Percentiles rank a stretch among this genome's conserved stretches.
phyloP scores from a whole-genome alignment of 768 basidiomycete species.

The Xanthoconium purpureum region DNA sequence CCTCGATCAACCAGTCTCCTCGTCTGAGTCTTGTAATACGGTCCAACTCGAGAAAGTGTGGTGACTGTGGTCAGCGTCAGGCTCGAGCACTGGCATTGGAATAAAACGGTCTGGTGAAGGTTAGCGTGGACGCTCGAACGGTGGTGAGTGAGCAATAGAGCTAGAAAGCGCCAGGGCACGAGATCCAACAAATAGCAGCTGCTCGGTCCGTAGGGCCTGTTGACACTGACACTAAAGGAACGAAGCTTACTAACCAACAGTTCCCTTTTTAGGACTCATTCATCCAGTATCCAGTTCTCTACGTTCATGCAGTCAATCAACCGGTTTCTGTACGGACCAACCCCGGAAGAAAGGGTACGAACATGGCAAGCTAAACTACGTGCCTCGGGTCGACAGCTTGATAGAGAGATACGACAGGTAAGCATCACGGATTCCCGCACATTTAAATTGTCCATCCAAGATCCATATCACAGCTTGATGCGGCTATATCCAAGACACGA shows the following conservation, averaged over 20 bases:
- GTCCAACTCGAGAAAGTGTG: no score
- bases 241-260: no score
- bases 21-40: slow-evolving; percentile 34
- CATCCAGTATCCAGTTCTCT: slow-evolving; percentile 1
- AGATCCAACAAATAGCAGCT: no score
- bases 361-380: slow-evolving; percentile 90
- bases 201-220: no score
- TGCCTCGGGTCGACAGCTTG: slow-evolving; percentile 75
- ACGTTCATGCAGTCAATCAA: slow-evolving; percentile 78
- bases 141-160: no score
- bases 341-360: slow-evolving; percentile 89
- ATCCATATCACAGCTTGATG: slow-evolving; percentile 59
- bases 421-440: slow-evolving; percentile 26
- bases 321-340: slow-evolving; percentile 93
- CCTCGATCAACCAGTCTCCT: slow-evolving; percentile 31
- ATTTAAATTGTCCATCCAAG: slow-evolving; percentile 6
- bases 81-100: no score
- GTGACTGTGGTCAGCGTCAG: no score
- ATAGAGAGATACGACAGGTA: slow-evolving; percentile 96
- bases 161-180: no score
- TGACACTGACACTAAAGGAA: no score
- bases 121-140: no score
- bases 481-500: slow-evolving; percentile 76
- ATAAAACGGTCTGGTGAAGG: no score
- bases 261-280: slow-evolving; percentile 14